Evolutionary conservation across 2,329 filamentous ascomycete genomes (phyloP).

Genomic region (Fusarium heterosporum): DNA sequence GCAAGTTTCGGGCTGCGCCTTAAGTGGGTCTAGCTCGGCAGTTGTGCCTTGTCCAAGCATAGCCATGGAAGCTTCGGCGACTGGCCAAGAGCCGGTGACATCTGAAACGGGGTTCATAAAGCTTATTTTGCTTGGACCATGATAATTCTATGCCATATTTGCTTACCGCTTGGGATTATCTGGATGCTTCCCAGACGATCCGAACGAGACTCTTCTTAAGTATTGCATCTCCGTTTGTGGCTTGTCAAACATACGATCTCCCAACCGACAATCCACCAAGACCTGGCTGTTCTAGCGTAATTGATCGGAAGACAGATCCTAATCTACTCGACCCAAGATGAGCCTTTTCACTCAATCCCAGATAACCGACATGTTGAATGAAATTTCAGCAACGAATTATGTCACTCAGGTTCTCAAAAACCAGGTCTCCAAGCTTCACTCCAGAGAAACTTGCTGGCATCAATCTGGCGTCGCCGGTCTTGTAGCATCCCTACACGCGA

Average conservation of each 20-base stretch:
- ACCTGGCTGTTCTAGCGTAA: neutral
- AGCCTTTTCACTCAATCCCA: neutral
- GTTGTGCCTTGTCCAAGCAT: neutral
- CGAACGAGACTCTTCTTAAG: neutral
- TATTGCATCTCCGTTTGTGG: neutral
- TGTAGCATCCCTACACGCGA: neutral
- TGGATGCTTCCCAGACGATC: neutral
- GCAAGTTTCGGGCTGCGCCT: neutral
- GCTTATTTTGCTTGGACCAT: neutral
- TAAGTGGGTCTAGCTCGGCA: constrained; percentile 15
- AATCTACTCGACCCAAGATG: neutral
- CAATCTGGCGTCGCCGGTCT: constrained; percentile 13
- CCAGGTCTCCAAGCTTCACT: constrained; percentile 2
- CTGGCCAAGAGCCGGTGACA: neutral
- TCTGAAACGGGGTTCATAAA: constrained; percentile 9
- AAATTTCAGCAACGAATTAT: neutral
- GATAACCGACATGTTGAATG: neutral
- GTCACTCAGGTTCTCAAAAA: constrained; percentile 11
- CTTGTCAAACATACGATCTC: neutral
- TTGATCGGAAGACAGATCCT: fast-evolving
- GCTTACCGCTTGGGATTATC: neutral
- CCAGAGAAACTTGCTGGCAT: constrained; percentile 13
- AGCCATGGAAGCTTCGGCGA: neutral
- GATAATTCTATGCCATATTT: neutral
- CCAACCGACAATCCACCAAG: neutral